phyloP scores from a whole-genome alignment of 805 yeast species.

The Candida odintsovae region DNA sequence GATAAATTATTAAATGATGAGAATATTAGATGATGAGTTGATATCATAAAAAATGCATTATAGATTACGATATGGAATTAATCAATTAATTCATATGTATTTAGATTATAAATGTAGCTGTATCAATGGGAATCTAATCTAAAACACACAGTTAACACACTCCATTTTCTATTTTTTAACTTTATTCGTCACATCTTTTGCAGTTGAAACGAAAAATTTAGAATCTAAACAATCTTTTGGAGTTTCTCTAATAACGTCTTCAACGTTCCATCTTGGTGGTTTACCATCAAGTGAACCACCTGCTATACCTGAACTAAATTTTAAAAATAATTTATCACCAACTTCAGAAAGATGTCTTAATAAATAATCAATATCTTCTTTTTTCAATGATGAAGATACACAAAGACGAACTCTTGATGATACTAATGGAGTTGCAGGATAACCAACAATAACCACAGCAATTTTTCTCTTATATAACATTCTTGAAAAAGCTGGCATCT shows the following conservation, averaged over 20 bases:
- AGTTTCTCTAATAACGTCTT: slow-evolving; percentile 68
- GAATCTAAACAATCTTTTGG: slow-evolving; percentile 54
- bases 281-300: slow-evolving; percentile 58
- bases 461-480: slow-evolving; percentile 71
- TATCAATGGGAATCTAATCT: too few species aligned
- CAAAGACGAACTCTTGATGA: slow-evolving; percentile 90
- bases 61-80: too few species aligned
- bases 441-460: slow-evolving; percentile 95
- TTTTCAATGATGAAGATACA: slow-evolving; percentile 85
- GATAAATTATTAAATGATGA: slow-evolving; percentile 25
- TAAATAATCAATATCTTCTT: slow-evolving; percentile 84
- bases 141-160: too few species aligned
- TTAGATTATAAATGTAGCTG: too few species aligned
- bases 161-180: background rate
- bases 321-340: slow-evolving; percentile 72
- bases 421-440: slow-evolving; percentile 94
- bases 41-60: too few species aligned
- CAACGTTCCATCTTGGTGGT: slow-evolving; percentile 71
- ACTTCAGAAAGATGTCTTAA: slow-evolving; percentile 65
- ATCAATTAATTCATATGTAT: too few species aligned
- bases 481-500: slow-evolving; percentile 90
- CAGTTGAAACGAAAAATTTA: slow-evolving; percentile 27
- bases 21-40: too few species aligned
- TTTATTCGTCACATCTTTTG: slow-evolving; percentile 1
- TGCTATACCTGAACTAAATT: slow-evolving; percentile 71